Evolutionary conservation across 768 basidiomycete genomes (phyloP).

Genomic region (Cystobasidiopsis lactophilus): DNA sequence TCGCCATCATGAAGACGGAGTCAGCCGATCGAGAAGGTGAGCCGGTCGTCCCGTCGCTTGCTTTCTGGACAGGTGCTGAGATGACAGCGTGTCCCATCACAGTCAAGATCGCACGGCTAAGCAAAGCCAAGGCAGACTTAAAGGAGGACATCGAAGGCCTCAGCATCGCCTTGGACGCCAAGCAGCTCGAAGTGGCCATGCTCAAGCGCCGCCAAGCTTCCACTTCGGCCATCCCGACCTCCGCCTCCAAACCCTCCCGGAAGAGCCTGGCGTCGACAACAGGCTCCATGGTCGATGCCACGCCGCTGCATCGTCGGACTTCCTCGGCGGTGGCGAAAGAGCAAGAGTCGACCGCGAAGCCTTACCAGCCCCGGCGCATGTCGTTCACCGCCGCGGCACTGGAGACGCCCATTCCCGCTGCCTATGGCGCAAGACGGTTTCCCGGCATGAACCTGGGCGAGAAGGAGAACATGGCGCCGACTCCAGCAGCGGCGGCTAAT

Average conservation of each 20-base stretch:
- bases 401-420: too few relatives aligned
- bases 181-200: conserved; percentile 16
- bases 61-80: not conserved
- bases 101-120: conserved; percentile 17
- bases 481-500: too few relatives aligned
- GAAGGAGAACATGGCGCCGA: too few relatives aligned
- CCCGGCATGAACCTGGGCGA: too few relatives aligned
- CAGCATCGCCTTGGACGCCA: conserved; percentile 20
- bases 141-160: conserved; percentile 19
- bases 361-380: too few relatives aligned
- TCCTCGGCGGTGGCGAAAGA: too few relatives aligned
- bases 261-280: too few relatives aligned
- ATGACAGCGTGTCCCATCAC: not conserved
- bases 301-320: too few relatives aligned
- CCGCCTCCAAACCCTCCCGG: not conserved
- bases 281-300: too few relatives aligned
- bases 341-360: too few relatives aligned
- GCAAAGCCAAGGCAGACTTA: conserved; percentile 17
- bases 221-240: not conserved
- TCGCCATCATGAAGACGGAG: conserved; percentile 15
- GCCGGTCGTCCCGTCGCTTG: not conserved
- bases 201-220: conserved; percentile 5
- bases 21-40: conserved; percentile 19
- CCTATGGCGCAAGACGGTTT: too few relatives aligned
- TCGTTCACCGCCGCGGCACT: too few relatives aligned